Evolutionary conservation across 2,329 filamentous ascomycete genomes (phyloP).

Genomic region (Zymoseptoria brevis): DNA sequence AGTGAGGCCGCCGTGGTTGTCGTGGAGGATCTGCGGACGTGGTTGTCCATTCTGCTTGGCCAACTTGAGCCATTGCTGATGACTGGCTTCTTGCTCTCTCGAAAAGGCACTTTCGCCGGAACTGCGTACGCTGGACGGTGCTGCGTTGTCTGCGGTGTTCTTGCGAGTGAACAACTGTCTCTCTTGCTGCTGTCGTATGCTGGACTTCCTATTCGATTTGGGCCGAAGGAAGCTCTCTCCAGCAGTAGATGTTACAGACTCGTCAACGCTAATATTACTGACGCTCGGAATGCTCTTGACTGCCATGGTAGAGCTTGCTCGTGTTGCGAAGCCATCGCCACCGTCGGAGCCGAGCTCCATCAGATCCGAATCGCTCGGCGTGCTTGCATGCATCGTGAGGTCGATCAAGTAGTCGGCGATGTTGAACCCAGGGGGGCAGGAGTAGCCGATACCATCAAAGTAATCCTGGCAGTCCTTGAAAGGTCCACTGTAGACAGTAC

Average conservation of each 20-base stretch:
- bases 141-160: conserved; percentile 46
- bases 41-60: conserved; percentile 42
- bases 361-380: conserved; percentile 46
- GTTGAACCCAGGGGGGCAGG: conserved; percentile 93
- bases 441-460: conserved; percentile 85
- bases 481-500: conserved; percentile 86
- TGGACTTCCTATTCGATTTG: conserved; percentile 64
- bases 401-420: conserved; percentile 98
- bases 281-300: conserved; percentile 86
- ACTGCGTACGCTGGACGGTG: conserved; percentile 43
- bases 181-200: conserved; percentile 78
- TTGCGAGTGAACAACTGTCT: conserved; percentile 82
- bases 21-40: conserved; percentile 49
- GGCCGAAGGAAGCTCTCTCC: conserved; percentile 48
- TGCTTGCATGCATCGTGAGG: conserved; percentile 88
- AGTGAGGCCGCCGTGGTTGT: conserved; percentile 34
- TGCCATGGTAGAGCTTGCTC: conserved; percentile 77
- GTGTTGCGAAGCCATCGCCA: conserved; percentile 57
- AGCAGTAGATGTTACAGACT: conserved; percentile 45
- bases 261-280: conserved; percentile 59
- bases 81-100: conserved; percentile 33
- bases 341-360: conserved; percentile 53
- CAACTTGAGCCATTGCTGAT: conserved; percentile 55
- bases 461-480: conserved; percentile 84
- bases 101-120: conserved; percentile 44